A percentile compares a stretch with the other conserved stretches of the same genome.
phyloP scores from a whole-genome alignment of 208 protist species.

The Crithidia acanthocephali region DNA sequence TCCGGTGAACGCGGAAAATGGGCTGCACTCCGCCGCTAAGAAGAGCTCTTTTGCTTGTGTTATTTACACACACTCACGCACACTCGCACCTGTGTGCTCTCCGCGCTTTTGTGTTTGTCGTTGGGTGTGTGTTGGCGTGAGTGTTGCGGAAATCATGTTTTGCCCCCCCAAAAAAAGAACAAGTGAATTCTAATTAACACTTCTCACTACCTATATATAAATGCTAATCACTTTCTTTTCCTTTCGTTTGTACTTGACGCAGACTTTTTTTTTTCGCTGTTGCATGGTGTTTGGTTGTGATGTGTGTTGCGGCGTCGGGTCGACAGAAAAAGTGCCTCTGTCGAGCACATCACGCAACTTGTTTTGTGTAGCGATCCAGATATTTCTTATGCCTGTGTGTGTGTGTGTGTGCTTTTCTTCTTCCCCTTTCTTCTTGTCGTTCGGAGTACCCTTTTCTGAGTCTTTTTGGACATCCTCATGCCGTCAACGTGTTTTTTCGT shows the following conservation, averaged over 20 bases:
- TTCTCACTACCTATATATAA: background rate
- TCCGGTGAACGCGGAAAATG: conserved; percentile 29
- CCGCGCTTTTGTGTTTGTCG: no score
- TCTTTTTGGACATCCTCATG: no score
- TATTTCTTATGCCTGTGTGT: background rate
- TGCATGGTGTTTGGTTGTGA: background rate
- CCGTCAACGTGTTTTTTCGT: no score
- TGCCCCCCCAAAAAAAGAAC: background rate
- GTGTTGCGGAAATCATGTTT: background rate
- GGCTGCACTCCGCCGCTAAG: conserved; percentile 41
- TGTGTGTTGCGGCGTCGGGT: background rate
- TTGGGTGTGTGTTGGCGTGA: no score
- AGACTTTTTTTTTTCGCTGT: conserved; percentile 1
- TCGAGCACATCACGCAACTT: background rate
- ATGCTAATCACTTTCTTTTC: background rate
- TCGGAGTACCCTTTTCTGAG: no score
- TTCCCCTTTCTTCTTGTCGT: background rate
- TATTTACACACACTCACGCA: background rate
- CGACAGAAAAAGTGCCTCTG: background rate
- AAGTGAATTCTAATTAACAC: conserved; percentile 18
- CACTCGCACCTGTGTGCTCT: background rate
- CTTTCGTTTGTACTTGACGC: background rate
- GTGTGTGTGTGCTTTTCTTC: background rate
- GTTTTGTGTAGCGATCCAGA: background rate
- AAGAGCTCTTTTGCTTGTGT: no score